Conservation (phyloP, 345 rosid genomes). For the Eucalyptus marginata region DNA sequence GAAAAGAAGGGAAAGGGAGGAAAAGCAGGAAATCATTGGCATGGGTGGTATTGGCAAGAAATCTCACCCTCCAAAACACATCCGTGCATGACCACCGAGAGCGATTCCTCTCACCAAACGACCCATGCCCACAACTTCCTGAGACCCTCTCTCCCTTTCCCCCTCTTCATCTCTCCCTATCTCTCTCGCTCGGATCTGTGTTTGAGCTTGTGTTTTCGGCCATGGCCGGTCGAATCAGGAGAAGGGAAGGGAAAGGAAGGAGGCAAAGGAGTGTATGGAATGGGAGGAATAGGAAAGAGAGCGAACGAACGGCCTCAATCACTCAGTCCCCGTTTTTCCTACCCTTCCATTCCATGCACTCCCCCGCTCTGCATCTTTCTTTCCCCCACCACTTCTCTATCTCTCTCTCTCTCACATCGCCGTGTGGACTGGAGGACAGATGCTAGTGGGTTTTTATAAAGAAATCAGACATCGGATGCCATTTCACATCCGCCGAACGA, state of each 20-base stretch:
- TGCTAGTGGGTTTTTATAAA: not conserved
- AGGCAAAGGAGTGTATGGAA: not conserved
- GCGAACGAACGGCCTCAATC: not conserved
- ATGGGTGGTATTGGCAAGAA: conserved; percentile 6
- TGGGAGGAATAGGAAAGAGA: not conserved
- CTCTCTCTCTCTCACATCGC: not conserved
- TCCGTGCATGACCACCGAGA: not conserved
- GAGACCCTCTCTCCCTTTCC: not conserved
- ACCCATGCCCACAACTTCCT: not conserved
- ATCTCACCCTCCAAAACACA: not conserved
- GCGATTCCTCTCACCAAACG: not conserved
- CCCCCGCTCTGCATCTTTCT: not conserved
- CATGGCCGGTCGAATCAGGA: not conserved
- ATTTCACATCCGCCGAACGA: not conserved
- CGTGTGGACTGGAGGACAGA: not conserved
- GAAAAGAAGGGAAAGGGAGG: not conserved
- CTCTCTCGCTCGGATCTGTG: not conserved
- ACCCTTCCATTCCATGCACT: not conserved
- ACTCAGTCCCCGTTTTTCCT: not conserved
- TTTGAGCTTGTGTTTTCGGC: not conserved
- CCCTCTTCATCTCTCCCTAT: not conserved
- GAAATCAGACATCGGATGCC: not conserved
- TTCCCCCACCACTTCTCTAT: not conserved
- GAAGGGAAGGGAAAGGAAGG: not conserved
- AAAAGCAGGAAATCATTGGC: not conserved